Evolutionary conservation across 179 eudicot genomes (phyloP), one percentile per base, ranked within the genome.

Genomic region (Carnegiea gigantea): DNA sequence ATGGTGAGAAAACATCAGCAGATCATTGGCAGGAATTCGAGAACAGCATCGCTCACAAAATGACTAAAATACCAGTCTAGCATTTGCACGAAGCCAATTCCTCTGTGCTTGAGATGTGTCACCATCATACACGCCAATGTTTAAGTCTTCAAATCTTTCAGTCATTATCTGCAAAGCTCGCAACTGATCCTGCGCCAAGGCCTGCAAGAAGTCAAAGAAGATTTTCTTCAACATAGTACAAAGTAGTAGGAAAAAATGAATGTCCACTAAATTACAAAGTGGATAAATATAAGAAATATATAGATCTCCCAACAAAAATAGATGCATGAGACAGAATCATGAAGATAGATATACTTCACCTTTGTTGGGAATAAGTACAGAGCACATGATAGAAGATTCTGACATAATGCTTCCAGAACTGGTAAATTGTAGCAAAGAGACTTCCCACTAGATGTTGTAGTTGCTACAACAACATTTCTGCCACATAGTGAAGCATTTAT

Each of bases 401-500:
- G 93, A 33, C 88, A 88, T 73, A 97, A 82, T 81, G 81, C 88
- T 92, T 97, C 98, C 65, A 97, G 82, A 75, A 97, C 98, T 76
- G 99, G 99, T 68, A 97, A 44, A 85, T 97, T 97, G 84, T 97
- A 97, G 86, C 98, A 97, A 83, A 97, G 98, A 85, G 99, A 97
- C 87, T 97, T 97, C 84, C 99, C 99, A 82, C 99, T 97, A 77
- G 99, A 97, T 84, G 98, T 95, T 93, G 89, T 87, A 84, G 99
- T 97, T 73, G 99, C 92, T 60, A 97, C 93, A 74, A 95, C 90
- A 76, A 95, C 97, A 89, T 90, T 88, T 87, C 87, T 89, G 67
- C 97, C 95, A 82, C 90, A 87, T 76, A 95, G 88, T 75, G 99
- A 97, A 87, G 95, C 98, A 86, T 79, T 85, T 74, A 97, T 90